A percentile compares a stretch with the other conserved stretches of the same genome.
phyloP scores from a whole-genome alignment of 805 yeast genomes.

The Metschnikowia peoriensis region DNA sequence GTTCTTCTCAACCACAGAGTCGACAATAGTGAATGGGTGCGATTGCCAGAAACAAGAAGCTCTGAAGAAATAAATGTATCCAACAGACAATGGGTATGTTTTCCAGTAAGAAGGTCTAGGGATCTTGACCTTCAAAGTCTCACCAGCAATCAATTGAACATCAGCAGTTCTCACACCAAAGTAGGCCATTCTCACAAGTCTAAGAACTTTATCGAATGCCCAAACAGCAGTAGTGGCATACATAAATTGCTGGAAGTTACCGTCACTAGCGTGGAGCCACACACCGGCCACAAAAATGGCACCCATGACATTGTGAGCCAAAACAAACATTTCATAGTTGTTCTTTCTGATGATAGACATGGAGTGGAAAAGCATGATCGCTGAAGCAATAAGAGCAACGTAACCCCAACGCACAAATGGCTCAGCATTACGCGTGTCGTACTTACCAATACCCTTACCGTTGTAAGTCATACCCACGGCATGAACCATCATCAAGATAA shows the following conservation, averaged over 20 bases:
- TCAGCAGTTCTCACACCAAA: conserved; percentile 41
- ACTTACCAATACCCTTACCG: conserved; percentile 36
- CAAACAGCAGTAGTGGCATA: conserved; percentile 38
- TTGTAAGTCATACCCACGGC: conserved; percentile 30
- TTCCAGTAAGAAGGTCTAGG: conserved; percentile 49
- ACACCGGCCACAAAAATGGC: conserved; percentile 49
- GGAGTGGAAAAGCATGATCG: conserved; percentile 48
- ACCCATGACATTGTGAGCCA: conserved; percentile 42
- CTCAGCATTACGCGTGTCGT: conserved; percentile 27
- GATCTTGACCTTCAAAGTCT: conserved; percentile 47
- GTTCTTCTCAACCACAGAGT: conserved; percentile 38
- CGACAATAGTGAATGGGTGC: conserved; percentile 67
- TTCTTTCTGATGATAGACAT: conserved; percentile 48
- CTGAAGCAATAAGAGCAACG: conserved; percentile 33
- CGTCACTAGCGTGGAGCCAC: conserved; percentile 59
- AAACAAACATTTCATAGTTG: conserved; percentile 56
- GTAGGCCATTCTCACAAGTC: conserved; percentile 30
- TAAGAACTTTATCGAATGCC: conserved; percentile 39
- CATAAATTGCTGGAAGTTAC: conserved; percentile 33
- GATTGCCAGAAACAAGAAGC: conserved; percentile 61
- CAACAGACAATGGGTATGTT: conserved; percentile 54
- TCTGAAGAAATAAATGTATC: conserved; percentile 55
- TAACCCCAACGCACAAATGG: conserved; percentile 35
- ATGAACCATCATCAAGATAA: conserved; percentile 54
- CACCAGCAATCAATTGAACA: conserved; percentile 41